Conservation (phyloP, 768 basidiomycete species). For the Pleurotus citrinopileatus region DNA sequence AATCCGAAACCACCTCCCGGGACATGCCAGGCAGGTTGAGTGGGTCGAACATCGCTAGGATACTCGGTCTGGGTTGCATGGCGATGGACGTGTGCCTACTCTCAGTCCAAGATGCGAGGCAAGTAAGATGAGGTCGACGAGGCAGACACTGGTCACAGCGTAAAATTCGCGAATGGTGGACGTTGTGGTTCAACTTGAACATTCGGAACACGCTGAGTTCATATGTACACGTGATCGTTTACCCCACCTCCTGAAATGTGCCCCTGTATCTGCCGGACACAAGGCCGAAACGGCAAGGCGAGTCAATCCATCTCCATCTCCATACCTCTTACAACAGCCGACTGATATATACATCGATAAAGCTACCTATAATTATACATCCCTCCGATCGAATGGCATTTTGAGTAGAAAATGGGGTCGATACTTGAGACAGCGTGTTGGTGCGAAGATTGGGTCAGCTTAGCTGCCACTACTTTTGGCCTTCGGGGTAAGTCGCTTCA, state of each 20-base stretch:
- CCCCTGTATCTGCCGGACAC: not conserved
- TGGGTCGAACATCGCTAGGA: conserved; percentile 53
- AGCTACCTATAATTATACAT: too few relatives aligned
- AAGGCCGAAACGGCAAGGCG: not conserved
- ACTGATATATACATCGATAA: too few relatives aligned
- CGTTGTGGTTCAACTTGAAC: not conserved
- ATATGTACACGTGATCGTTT: conserved; percentile 1
- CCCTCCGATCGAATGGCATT: too few relatives aligned
- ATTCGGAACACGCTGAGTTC: not conserved
- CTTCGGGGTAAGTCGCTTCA: not conserved
- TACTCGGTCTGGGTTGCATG: conserved; percentile 36
- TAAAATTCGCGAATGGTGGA: not conserved
- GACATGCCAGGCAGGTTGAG: conserved; percentile 25
- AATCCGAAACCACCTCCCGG: conserved; percentile 23
- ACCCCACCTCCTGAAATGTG: not conserved
- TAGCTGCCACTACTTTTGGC: not conserved
- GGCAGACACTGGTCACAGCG: too few relatives aligned
- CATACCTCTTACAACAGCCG: not conserved
- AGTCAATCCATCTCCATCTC: not conserved
- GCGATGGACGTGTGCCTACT: too few relatives aligned
- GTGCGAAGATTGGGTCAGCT: too few relatives aligned
- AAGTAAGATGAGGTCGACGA: too few relatives aligned
- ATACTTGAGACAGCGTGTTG: too few relatives aligned
- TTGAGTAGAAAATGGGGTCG: too few relatives aligned
- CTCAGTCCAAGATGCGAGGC: too few relatives aligned